These are phyloP conservation scores for Lagerstroemia speciosa DNA, from an alignment of 345 rosid species.

Conservation along the genomic window DNA sequence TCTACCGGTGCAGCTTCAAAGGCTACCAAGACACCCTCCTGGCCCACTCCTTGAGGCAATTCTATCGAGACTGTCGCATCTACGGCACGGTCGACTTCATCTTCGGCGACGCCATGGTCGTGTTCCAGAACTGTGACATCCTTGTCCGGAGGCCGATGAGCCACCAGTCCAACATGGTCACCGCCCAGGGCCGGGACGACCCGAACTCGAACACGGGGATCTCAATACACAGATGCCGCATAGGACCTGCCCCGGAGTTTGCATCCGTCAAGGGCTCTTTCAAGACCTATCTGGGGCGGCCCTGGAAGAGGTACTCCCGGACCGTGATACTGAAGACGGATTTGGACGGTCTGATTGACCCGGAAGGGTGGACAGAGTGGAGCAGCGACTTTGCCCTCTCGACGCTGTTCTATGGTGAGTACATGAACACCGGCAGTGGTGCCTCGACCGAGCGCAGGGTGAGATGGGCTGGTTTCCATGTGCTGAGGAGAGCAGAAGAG, in stretches of 20 bases:
- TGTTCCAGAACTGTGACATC: slow-evolving; percentile 70
- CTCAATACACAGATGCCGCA: slow-evolving; percentile 38
- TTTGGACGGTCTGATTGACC: slow-evolving; percentile 45
- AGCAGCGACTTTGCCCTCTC: slow-evolving; percentile 40
- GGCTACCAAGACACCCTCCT: slow-evolving; percentile 68
- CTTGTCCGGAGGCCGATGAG: slow-evolving; percentile 46
- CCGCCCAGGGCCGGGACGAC: slow-evolving; percentile 57
- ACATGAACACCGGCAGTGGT: slow-evolving; percentile 46
- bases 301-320: slow-evolving; percentile 25
- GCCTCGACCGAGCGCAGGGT: slow-evolving; percentile 32
- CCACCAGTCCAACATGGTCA: slow-evolving; percentile 47
- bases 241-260: slow-evolving; percentile 37
- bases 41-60: slow-evolving; percentile 48
- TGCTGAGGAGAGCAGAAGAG: slow-evolving; percentile 27
- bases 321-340: slow-evolving; percentile 29
- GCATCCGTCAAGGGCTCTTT: slow-evolving; percentile 22
- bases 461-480: slow-evolving; percentile 65
- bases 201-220: slow-evolving; percentile 49
- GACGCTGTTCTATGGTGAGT: slow-evolving; percentile 54
- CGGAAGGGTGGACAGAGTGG: slow-evolving; percentile 61
- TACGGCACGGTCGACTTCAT: slow-evolving; percentile 73
- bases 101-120: slow-evolving; percentile 51
- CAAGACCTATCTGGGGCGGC: slow-evolving; percentile 31
- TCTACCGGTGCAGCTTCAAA: slow-evolving; percentile 59
- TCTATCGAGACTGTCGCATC: slow-evolving; percentile 66